These are phyloP conservation scores for Pseudoturritis turrita DNA, from an alignment of 345 rosid genomes.

Conservation along the genomic window DNA sequence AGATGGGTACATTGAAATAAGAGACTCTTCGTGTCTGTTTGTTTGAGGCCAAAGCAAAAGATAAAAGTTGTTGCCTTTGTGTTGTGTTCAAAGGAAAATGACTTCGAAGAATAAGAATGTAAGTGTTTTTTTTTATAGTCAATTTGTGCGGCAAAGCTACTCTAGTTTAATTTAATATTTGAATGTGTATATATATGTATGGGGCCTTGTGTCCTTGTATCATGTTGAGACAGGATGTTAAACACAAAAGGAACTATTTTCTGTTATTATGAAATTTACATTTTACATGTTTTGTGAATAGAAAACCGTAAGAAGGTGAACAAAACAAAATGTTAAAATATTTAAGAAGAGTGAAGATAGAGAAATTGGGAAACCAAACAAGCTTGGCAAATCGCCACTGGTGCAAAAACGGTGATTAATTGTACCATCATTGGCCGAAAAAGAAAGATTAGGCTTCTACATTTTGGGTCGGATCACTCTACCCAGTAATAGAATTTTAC, in stretches of 20 bases:
- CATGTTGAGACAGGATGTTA: background rate
- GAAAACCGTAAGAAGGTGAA: too few species aligned
- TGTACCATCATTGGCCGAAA: too few species aligned
- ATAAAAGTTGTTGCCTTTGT: background rate
- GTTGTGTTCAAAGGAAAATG: background rate
- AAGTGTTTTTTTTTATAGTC: background rate
- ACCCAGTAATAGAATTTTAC: too few species aligned
- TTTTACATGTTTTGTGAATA: background rate
- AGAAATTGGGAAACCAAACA: too few species aligned
- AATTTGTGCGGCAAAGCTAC: background rate
- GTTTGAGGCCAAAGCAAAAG: background rate
- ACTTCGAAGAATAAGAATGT: constrained; percentile 9
- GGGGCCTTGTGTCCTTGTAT: background rate
- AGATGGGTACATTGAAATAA: background rate
- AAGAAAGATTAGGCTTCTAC: too few species aligned
- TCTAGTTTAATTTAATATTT: constrained; percentile 4
- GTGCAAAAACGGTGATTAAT: too few species aligned
- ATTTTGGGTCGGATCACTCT: too few species aligned
- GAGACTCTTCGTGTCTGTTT: constrained; percentile 3
- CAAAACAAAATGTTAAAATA: too few species aligned
- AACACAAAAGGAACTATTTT: background rate
- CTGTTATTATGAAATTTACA: background rate
- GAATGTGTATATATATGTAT: constrained; percentile 17
- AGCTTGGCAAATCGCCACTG: too few species aligned
- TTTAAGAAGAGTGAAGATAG: too few species aligned